These are phyloP conservation scores for Phytophthora pluvialis DNA, from an alignment of 352 stramenopile species.

Conservation along the genomic window DNA sequence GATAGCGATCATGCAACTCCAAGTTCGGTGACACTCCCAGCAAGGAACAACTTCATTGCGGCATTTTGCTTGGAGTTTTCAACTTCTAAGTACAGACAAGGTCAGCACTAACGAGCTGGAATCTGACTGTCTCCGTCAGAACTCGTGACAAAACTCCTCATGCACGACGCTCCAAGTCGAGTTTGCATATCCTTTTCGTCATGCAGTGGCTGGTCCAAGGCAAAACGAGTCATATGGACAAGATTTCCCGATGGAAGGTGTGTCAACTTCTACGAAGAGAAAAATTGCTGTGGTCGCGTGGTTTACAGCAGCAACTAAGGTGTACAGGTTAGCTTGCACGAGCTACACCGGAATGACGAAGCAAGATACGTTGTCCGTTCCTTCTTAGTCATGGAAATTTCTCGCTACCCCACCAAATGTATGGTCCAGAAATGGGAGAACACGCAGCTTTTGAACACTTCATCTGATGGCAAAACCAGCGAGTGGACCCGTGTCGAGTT, in stretches of 20 bases:
- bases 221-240: constrained; percentile 6
- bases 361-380: constrained; percentile 3
- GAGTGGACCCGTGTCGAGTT: background rate
- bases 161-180: constrained; percentile 14
- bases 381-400: constrained; percentile 1
- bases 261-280: constrained; percentile 9
- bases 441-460: background rate
- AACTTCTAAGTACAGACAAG: no score
- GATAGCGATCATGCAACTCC: no score
- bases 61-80: no score
- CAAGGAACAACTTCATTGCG: no score
- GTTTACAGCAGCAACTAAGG: background rate
- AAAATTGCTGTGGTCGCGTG: constrained; percentile 1
- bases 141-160: background rate
- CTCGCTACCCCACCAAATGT: background rate
- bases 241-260: background rate
- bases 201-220: background rate
- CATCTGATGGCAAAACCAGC: no score
- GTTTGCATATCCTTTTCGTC: background rate
- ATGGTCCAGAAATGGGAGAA: constrained; percentile 6
- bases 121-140: background rate
- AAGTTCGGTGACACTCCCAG: no score
- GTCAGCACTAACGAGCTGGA: background rate
- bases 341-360: background rate
- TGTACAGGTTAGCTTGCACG: background rate